Evolutionary conservation across 2,329 filamentous ascomycete species (phyloP), one percentile per base, ranked within the genome.

Genomic region (Coleophoma cylindrospora): DNA sequence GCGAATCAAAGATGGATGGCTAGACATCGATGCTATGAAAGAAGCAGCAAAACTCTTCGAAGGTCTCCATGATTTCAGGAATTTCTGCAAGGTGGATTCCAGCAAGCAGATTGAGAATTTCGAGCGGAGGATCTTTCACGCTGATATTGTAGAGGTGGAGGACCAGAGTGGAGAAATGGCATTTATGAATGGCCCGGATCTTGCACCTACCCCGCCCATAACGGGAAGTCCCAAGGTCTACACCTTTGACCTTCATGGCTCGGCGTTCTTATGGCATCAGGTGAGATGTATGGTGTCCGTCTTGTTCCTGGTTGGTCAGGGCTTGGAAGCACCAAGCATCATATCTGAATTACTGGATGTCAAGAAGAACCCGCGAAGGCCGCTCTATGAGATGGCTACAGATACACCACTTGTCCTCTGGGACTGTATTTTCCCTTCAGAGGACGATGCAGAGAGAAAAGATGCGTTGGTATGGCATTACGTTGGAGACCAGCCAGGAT

Each of bases 211-310:
- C 50, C 48, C 61, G 3, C 43, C 50, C 43, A 15, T 38, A 12
- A 47, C 45, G 22, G 47, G 43, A 1, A 45, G 45, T 47, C 64
- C 83, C 7, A 88, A 89, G 63, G 79, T 96, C 13, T 97, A 95
- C 71, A 85, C 86, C 54, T 95, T 99, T 68, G 85, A 86, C 51
- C 83, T 99, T 38, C 83, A 91, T 58, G 94, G 94, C 17, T 91
- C 87, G 8, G 94, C 91, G 2, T 99, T 99, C 68, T 72, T 99
- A 43, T 99, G 94, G 94, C 94, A 99, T 70, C 94, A 99, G 71
- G 95, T 99, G 58, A 84, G 94, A 21, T 89, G 92, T 72, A 91
- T 99, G 81, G 84, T 95, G n/a, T 82, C 86, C 14, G 75, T 97
- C 7, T 74, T 99, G n/a, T 97, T 99, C 73, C 75, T 94, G 11